phyloP scores from a whole-genome alignment of 2,329 filamentous ascomycete genomes.

The Diaporthe australafricana region DNA sequence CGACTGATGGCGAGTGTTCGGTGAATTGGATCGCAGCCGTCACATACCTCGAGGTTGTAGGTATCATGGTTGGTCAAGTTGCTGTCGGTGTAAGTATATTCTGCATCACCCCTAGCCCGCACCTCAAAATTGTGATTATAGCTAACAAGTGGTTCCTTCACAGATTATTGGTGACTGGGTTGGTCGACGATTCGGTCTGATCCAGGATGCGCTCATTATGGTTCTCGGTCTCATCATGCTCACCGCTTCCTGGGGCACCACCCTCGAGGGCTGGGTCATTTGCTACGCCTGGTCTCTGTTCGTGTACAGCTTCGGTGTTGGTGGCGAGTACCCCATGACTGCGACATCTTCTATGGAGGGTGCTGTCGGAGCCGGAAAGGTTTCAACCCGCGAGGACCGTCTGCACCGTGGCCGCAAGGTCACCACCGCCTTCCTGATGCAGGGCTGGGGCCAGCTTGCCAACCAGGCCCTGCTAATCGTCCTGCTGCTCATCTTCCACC shows the following conservation, averaged over 20 bases:
- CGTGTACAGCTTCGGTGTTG: slow-evolving; percentile 80
- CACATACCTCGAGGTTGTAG: slow-evolving; percentile 91
- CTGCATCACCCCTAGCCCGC: slow-evolving; percentile 31
- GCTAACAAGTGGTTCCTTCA: background rate
- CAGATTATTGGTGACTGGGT: slow-evolving; percentile 76
- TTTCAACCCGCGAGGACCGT: slow-evolving; percentile 92
- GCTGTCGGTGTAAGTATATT: slow-evolving; percentile 83
- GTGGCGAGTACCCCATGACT: slow-evolving; percentile 96
- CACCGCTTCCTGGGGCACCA: slow-evolving; percentile 88
- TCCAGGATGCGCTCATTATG: slow-evolving; percentile 96
- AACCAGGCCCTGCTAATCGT: slow-evolving; percentile 93
- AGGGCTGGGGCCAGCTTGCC: slow-evolving; percentile 96
- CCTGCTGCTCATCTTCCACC: slow-evolving; percentile 88
- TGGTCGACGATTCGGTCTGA: slow-evolving; percentile 93
- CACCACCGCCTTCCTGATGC: slow-evolving; percentile 96
- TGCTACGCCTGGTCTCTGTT: slow-evolving; percentile 96
- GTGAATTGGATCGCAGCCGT: slow-evolving; percentile 85
- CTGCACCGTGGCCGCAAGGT: slow-evolving; percentile 96
- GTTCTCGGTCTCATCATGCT: slow-evolving; percentile 92
- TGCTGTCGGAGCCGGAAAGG: slow-evolving; percentile 83
- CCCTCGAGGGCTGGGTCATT: slow-evolving; percentile 93
- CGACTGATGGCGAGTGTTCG: slow-evolving; percentile 71
- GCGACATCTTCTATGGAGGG: slow-evolving; percentile 96
- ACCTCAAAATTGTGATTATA: background rate
- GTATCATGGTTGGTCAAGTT: slow-evolving; percentile 95